Evolutionary conservation across 2,329 filamentous ascomycete genomes (phyloP).

Genomic region (Fusarium albidum): DNA sequence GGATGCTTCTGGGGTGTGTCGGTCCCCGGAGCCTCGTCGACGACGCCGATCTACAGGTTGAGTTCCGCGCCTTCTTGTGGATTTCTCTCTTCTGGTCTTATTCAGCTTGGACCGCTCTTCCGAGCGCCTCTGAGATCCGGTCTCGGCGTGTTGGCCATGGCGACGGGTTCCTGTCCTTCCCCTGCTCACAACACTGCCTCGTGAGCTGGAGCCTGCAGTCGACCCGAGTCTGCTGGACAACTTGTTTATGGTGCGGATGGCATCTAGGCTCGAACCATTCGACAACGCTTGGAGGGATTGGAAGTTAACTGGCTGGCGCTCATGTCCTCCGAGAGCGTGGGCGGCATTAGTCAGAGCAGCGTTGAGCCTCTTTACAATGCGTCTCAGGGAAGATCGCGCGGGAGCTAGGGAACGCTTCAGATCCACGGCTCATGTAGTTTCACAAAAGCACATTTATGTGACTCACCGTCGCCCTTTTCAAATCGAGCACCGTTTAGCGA

Average conservation of each 20-base stretch:
- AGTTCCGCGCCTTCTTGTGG: constrained; percentile 6
- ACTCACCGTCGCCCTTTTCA: constrained; percentile 58
- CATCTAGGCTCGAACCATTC: constrained; percentile 56
- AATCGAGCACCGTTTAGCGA: constrained; percentile 52
- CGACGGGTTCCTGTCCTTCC: constrained; percentile 26
- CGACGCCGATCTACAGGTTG: constrained; percentile 19
- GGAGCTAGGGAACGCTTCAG: constrained; percentile 41
- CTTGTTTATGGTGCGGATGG: constrained; percentile 57
- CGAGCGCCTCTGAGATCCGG: constrained; percentile 13
- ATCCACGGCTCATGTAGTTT: constrained; percentile 16
- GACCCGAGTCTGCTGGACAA: constrained; percentile 49
- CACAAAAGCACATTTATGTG: constrained; percentile 14
- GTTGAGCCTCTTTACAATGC: constrained; percentile 53
- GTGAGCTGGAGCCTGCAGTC: constrained; percentile 23
- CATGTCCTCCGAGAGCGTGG: constrained; percentile 44
- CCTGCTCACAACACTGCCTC: constrained; percentile 28
- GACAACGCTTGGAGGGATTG: constrained; percentile 57
- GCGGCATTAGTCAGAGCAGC: constrained; percentile 52
- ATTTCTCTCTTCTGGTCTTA: constrained; percentile 23
- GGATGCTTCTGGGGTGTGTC: constrained; percentile 6
- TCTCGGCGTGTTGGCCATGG: constrained; percentile 14
- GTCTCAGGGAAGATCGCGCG: constrained; percentile 50
- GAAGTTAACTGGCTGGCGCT: constrained; percentile 50
- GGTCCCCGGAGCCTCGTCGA: constrained; percentile 9
- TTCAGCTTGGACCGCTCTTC: constrained; percentile 11